phyloP scores from a whole-genome alignment of 106 monocot genomes.

The Dioscorea alata region DNA sequence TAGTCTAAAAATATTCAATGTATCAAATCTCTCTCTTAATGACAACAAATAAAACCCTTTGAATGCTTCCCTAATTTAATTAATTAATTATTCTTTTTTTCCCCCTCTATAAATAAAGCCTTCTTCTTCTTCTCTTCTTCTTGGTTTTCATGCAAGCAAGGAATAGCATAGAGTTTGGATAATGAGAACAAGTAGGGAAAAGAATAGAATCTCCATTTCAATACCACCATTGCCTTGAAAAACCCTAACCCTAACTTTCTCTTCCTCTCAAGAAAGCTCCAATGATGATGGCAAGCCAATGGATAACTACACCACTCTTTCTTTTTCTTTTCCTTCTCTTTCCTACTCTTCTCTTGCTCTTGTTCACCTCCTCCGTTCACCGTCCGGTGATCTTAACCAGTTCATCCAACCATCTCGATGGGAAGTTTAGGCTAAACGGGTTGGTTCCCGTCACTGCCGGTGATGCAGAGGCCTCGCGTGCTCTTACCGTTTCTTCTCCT shows the following conservation, averaged over 20 bases:
- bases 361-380: background rate
- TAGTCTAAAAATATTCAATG: too few relatives aligned
- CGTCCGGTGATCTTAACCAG: background rate
- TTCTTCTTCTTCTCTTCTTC: too few relatives aligned
- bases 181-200: background rate
- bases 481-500: background rate
- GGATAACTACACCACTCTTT: background rate
- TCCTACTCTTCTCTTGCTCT: background rate
- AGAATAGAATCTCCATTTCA: background rate
- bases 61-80: too few relatives aligned
- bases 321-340: background rate
- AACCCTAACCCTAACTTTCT: background rate
- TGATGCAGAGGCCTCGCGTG: background rate
- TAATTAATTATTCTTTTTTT: too few relatives aligned
- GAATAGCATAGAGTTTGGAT: background rate
- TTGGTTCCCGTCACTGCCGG: background rate
- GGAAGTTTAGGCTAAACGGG: background rate
- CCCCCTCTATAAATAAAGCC: too few relatives aligned
- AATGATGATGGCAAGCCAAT: background rate
- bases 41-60: too few relatives aligned
- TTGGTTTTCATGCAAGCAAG: background rate
- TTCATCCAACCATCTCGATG: background rate
- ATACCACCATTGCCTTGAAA: background rate
- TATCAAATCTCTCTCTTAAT: too few relatives aligned
- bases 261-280: background rate